Percentiles rank a stretch among this genome's conserved stretches.
These are phyloP conservation scores for Scheffersomyces amazonensis DNA, from an alignment of 805 yeast genomes.

Conservation along the genomic window DNA sequence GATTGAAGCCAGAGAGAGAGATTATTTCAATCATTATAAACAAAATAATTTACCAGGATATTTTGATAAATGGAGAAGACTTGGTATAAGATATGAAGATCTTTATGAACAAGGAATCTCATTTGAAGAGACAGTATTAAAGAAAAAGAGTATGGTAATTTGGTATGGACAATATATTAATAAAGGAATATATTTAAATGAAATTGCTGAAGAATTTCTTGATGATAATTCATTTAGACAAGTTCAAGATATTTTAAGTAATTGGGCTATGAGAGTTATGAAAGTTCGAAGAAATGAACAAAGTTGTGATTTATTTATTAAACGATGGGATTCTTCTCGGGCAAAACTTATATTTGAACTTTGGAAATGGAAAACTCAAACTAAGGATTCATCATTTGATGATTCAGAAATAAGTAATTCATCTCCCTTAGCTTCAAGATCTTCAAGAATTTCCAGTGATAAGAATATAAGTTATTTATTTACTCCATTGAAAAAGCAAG, in stretches of 20 bases:
- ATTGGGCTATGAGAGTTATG: constrained; percentile 36
- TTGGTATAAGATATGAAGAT: neutral
- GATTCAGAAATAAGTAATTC: constrained; percentile 18
- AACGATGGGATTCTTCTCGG: constrained; percentile 28
- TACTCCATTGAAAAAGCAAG: constrained; percentile 33
- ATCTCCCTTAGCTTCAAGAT: constrained; percentile 31
- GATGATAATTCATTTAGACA: constrained; percentile 24
- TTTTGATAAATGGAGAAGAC: constrained; percentile 3
- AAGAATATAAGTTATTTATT: constrained; percentile 20
- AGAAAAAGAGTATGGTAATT: constrained; percentile 24
- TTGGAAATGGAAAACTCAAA: constrained; percentile 30
- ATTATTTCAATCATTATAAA: too few relatives aligned
- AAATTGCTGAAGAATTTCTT: constrained; percentile 26
- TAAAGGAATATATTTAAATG: constrained; percentile 20
- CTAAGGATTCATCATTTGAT: constrained; percentile 5
- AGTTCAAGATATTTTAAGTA: constrained; percentile 23
- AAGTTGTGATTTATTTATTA: constrained; percentile 30
- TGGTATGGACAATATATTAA: constrained; percentile 33
- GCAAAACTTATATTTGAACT: constrained; percentile 31
- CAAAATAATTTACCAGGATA: too few relatives aligned
- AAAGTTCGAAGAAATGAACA: constrained; percentile 33
- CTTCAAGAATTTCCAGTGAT: constrained; percentile 5
- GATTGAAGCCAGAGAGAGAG: constrained; percentile 3
- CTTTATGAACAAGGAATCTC: constrained; percentile 10
- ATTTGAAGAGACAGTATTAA: constrained; percentile 15